phyloP scores from a whole-genome alignment of 345 rosid species.

The Laguncularia racemosa region DNA sequence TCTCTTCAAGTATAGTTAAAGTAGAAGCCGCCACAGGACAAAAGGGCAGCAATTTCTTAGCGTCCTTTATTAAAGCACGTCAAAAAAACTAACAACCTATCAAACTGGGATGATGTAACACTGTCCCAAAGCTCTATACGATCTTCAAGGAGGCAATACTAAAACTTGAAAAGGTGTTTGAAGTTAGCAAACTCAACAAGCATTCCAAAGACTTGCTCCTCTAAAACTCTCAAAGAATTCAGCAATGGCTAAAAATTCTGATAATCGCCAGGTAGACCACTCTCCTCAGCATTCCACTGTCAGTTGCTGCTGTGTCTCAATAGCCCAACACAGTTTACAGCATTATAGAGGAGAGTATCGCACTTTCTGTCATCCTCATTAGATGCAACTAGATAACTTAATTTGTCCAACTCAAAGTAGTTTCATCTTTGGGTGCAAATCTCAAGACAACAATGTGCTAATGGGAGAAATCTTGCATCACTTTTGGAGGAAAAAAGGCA shows the following conservation, averaged over 20 bases:
- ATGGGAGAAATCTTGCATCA: too few species aligned
- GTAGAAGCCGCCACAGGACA: constrained; percentile 42
- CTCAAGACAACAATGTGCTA: too few species aligned
- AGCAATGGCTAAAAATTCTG: constrained; percentile 36
- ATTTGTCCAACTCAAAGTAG: too few species aligned
- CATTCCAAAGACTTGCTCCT: constrained; percentile 40
- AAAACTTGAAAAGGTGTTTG: constrained; percentile 38
- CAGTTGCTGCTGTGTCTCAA: constrained; percentile 57
- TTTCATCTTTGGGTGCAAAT: too few species aligned
- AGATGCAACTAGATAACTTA: constrained; percentile 35
- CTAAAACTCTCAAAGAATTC: constrained; percentile 50
- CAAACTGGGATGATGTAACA: constrained; percentile 38
- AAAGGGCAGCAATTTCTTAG: constrained; percentile 37
- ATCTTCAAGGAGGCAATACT: constrained; percentile 48
- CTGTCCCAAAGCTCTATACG: constrained; percentile 65
- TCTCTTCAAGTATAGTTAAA: too few species aligned
- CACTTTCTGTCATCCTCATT: constrained; percentile 19
- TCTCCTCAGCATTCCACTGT: constrained; percentile 67
- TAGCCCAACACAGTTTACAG: constrained; percentile 47
- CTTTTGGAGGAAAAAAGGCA: too few species aligned
- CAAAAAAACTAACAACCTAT: constrained; percentile 44
- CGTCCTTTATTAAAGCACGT: constrained; percentile 57
- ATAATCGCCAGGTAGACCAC: constrained; percentile 27
- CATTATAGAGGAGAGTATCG: constrained; percentile 32
- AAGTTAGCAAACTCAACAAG: constrained; percentile 47